Evolutionary conservation across 1,284 basidiomycete species (phyloP), one percentile per base, ranked within the genome.

Genomic region (Somion occarium): DNA sequence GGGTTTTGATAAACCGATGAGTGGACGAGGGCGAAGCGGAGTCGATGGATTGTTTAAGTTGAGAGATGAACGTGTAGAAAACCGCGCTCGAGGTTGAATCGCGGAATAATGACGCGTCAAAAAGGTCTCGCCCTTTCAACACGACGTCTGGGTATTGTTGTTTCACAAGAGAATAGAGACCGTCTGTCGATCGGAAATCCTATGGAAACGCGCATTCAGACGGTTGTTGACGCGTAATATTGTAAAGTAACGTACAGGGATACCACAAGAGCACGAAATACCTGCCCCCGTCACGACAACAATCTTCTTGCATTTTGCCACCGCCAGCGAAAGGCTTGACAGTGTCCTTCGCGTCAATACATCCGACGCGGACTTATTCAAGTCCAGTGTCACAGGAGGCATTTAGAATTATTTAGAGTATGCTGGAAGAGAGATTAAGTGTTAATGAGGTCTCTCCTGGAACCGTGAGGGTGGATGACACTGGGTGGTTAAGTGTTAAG

Each of bases 31-130:
- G 92, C 44, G 80, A 66, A n/a, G 93, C 91, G 34, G 69, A 69
- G 63, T 93, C 85, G 58, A 96, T 86, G 47, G 90, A 85, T 44
- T 79, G 74, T 62, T 94, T 93, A 52, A 98, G 83, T 62, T 91
- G 83, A 3, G 93, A 89, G 53, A 98, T 93, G 72, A 98, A 97
- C 0, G 92, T 90, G 70, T 95, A 94, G 69, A 98, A 98, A 23
- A 96, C 79, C 3, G 92, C 80, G 1, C 91, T 91, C 2, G 93
- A 92, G n/a, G 79, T 83, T 19, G 87, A 74, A 63, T 93, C 88
- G 19, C 87, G 82, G 70, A 96, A 95, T 11, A 93, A 74, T 23
- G 88, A 85, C 41, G 91, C 87, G 66, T 93, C 90, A 69, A 96
- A 96, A 37, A 95, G 78, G 64, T 94, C 93, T 58, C 89, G 87